phyloP scores from a whole-genome alignment of 2,329 filamentous ascomycete species.

The Alternaria triticimaculans region DNA sequence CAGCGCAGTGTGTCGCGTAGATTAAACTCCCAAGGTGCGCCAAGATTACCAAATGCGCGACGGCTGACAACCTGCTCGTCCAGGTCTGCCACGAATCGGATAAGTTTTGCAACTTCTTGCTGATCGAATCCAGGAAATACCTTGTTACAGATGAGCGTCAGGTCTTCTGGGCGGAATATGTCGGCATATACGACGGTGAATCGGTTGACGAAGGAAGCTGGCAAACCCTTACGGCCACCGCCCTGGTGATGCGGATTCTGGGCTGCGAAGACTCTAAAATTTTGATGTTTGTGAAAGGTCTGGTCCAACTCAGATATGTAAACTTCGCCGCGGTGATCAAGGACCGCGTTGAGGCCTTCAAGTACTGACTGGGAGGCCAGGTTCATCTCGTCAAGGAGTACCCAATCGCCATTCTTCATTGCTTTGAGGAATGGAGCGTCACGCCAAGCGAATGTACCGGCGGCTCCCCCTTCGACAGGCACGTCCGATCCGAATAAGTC shows the following conservation, averaged over 20 bases:
- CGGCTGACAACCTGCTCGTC: slow-evolving; percentile 72
- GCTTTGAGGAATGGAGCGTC: slow-evolving; percentile 94
- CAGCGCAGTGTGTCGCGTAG: slow-evolving; percentile 88
- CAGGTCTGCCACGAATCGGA: slow-evolving; percentile 80
- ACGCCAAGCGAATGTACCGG: slow-evolving; percentile 92
- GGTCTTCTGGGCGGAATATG: slow-evolving; percentile 79
- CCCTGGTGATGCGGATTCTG: slow-evolving; percentile 98
- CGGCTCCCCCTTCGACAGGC: slow-evolving; percentile 88
- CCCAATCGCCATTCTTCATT: slow-evolving; percentile 97
- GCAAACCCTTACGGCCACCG: slow-evolving; percentile 91
- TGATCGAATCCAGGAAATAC: slow-evolving; percentile 71
- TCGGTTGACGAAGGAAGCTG: slow-evolving; percentile 95
- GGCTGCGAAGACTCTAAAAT: slow-evolving; percentile 94
- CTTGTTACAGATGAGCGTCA: slow-evolving; percentile 80
- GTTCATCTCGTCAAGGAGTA: slow-evolving; percentile 98
- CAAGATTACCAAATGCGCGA: slow-evolving; percentile 61
- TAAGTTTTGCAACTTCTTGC: slow-evolving; percentile 69
- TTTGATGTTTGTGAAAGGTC: slow-evolving; percentile 85
- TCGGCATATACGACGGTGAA: slow-evolving; percentile 99
- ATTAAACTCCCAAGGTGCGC: slow-evolving; percentile 95
- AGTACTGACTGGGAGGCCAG: slow-evolving; percentile 95
- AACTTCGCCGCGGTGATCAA: slow-evolving; percentile 94
- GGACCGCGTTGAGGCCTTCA: slow-evolving; percentile 93
- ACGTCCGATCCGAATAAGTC: slow-evolving; percentile 97
- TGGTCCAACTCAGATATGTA: slow-evolving; percentile 96